Evolutionary conservation across 768 basidiomycete species (phyloP), one percentile per base, ranked within the genome.

Genomic region (Psilocybe subaeruginosa): DNA sequence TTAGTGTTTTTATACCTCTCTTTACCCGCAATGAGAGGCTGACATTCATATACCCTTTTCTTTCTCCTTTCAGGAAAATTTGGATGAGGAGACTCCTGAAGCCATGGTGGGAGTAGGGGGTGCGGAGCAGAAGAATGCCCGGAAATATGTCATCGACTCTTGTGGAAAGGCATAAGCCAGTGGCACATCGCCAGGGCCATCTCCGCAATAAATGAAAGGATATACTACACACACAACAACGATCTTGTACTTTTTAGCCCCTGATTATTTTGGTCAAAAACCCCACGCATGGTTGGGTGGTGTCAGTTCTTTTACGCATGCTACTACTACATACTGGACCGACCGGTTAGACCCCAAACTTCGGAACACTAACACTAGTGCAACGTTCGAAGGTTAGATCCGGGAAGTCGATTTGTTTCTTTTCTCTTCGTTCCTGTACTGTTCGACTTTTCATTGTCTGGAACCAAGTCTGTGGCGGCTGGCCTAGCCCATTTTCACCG

Each of bases 71-170:
- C 62, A 97, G 95, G 76, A 87, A 59, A 97, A 99, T 70, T 73
- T 88, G 52, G 97, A 99, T 56, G 85, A 86, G 23, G 85, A 90
- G 74, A 87, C 85, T n/a, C 90, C 97, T 17, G 97, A 99, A 75
- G 84, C 92, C 58, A 82, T 97, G 31, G 86, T 88, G 47, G 97
- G 97, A 3, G 94, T 98, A 0, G 93, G 94, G n/a, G 93, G 91
- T 12, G 75, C 82, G 59, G 96, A 97, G 76, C 95, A 97, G 78
- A 89, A 84, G 70, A 82, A 85, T 61, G 94, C 88, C 23, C 85
- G 83, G 64, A 80, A 84, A 60, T 92, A 95, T 77, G 87, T 97
- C 48, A 78, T 88, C 56, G 85, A 90, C 61, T 80, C 77, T 29
- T 94, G 92, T 72, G 92, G 92, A 48, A 79, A 80, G 65, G 79